Percentiles rank a stretch among this genome's conserved stretches.
These are phyloP conservation scores for Pistacia integerrima DNA, from an alignment of 345 rosid genomes.

Conservation along the genomic window DNA sequence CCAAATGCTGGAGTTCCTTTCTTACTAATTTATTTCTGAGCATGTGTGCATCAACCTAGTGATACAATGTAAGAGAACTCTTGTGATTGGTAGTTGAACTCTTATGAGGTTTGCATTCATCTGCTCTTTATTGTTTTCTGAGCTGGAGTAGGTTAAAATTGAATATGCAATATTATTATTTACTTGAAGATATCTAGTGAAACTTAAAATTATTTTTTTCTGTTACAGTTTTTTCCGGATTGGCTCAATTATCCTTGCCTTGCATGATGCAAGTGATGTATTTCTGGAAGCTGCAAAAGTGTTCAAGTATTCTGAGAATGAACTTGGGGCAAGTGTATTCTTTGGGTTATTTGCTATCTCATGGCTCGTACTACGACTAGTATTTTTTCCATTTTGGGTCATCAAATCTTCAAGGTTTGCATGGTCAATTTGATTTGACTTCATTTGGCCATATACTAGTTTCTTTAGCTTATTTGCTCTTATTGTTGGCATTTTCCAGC, in stretches of 20 bases:
- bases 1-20: not conserved
- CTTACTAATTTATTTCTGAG: not conserved
- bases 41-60: not conserved
- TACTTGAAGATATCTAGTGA: not conserved
- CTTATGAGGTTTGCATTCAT: not conserved
- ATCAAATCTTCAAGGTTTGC: constrained; percentile 72
- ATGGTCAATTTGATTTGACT: constrained; percentile 17
- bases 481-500: constrained; percentile 45
- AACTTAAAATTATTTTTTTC: constrained; percentile 4
- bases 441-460: not conserved
- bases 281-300: constrained; percentile 94
- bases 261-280: constrained; percentile 93
- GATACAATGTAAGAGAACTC: not conserved
- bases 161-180: not conserved
- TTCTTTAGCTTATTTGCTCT: constrained; percentile 20
- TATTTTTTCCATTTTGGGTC: constrained; percentile 94
- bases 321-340: constrained; percentile 87
- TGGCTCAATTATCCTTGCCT: constrained; percentile 80
- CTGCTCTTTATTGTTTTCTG: constrained; percentile 5
- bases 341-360: constrained; percentile 91
- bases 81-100: not conserved
- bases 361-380: constrained; percentile 83
- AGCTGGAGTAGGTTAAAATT: not conserved
- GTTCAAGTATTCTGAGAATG: constrained; percentile 80
- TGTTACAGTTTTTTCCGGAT: constrained; percentile 74